Percentiles rank a stretch among this genome's conserved stretches.
phyloP scores from a whole-genome alignment of 1,139 yeast species.

The Blastobotrys apis region DNA sequence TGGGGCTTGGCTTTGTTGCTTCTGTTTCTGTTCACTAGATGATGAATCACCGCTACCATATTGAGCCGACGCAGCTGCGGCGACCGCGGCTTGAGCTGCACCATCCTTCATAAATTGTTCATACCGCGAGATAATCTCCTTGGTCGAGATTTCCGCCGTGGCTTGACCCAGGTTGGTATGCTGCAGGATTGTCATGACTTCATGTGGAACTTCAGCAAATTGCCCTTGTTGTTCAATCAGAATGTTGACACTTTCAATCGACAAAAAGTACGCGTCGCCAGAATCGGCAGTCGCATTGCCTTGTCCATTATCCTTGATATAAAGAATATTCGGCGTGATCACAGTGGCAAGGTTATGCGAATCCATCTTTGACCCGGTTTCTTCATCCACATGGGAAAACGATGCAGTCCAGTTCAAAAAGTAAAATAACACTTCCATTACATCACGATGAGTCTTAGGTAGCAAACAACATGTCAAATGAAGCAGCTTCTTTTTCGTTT shows the following conservation, averaged over 20 bases:
- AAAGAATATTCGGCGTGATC: slow-evolving; percentile 84
- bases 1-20: neutral
- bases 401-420: slow-evolving; percentile 96
- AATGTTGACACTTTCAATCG: slow-evolving; percentile 85
- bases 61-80: slow-evolving; percentile 10
- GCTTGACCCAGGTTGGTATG: slow-evolving; percentile 26
- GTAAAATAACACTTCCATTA: slow-evolving; percentile 77
- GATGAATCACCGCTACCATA: neutral
- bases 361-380: slow-evolving; percentile 89
- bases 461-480: slow-evolving; percentile 74
- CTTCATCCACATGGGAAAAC: slow-evolving; percentile 64
- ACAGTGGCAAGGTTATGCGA: slow-evolving; percentile 93
- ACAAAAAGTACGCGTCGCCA: slow-evolving; percentile 81
- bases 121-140: slow-evolving; percentile 30
- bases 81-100: slow-evolving; percentile 13
- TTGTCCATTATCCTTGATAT: slow-evolving; percentile 35
- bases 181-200: slow-evolving; percentile 36
- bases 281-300: slow-evolving; percentile 39
- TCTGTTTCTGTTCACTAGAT: neutral
- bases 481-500: slow-evolving; percentile 51
- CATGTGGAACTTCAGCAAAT: slow-evolving; percentile 68
- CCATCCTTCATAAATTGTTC: slow-evolving; percentile 24
- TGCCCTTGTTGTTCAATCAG: slow-evolving; percentile 82
- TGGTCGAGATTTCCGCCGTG: slow-evolving; percentile 28
- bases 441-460: slow-evolving; percentile 78